Evolutionary conservation across 2,329 filamentous ascomycete genomes (phyloP).

Genomic region (Cladosporium sphaerospermum): DNA sequence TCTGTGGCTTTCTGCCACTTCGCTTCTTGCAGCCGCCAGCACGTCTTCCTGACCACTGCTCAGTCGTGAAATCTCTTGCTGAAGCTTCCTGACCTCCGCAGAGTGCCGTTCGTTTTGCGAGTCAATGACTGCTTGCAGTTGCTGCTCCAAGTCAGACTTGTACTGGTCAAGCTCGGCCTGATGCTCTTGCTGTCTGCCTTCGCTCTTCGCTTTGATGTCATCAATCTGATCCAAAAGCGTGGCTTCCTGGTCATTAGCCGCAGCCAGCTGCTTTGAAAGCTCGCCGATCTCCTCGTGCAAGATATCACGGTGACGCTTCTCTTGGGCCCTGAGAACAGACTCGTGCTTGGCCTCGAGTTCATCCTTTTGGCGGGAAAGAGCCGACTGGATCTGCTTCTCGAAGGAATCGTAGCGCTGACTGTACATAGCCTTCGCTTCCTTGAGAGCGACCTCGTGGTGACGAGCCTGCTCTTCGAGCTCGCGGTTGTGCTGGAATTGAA

Average conservation of each 20-base stretch:
- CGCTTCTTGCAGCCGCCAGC: background rate
- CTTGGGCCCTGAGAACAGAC: background rate
- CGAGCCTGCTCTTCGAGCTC: conserved; percentile 3
- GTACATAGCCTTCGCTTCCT: conserved; percentile 6
- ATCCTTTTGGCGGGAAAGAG: conserved; percentile 7
- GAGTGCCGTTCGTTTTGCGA: conserved; percentile 2
- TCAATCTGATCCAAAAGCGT: conserved; percentile 12
- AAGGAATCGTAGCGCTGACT: conserved; percentile 6
- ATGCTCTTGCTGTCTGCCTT: background rate
- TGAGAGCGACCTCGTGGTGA: conserved; percentile 2
- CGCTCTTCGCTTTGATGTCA: background rate
- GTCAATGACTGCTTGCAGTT: background rate
- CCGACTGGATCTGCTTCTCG: conserved; percentile 4
- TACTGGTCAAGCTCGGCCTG: background rate
- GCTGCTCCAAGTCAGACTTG: background rate
- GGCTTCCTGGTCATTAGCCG: conserved; percentile 12
- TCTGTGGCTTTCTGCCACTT: background rate
- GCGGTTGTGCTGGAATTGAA: conserved; percentile 7
- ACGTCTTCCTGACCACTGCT: conserved; percentile 1
- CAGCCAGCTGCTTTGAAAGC: conserved; percentile 9
- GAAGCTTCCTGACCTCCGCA: background rate
- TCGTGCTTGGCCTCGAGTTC: conserved; percentile 11
- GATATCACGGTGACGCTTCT: conserved; percentile 3
- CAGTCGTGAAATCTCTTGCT: background rate
- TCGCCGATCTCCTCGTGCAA: conserved; percentile 6